These are phyloP conservation scores for Wickerhamiella cacticola DNA, from an alignment of 805 yeast species.

Conservation along the genomic window DNA sequence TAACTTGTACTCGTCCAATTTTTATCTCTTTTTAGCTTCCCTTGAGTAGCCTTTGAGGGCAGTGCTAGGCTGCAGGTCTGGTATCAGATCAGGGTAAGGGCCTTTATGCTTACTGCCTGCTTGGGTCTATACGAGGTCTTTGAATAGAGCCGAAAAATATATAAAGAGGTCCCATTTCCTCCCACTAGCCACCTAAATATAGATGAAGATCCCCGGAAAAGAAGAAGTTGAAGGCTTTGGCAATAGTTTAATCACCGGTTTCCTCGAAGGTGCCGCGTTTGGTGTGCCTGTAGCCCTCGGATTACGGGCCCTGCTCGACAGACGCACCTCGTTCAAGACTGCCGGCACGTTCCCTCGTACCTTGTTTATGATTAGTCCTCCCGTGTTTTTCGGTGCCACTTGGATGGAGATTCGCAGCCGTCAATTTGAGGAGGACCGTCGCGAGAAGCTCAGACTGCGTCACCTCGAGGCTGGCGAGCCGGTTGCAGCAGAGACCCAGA, in stretches of 20 bases:
- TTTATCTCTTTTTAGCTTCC: no score
- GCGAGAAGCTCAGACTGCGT: constrained; percentile 28
- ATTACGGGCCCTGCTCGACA: constrained; percentile 36
- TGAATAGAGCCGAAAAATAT: background rate
- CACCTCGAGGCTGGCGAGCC: background rate
- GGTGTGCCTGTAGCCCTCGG: constrained; percentile 51
- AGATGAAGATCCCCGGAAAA: constrained; percentile 13
- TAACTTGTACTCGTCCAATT: no score
- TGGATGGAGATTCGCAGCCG: constrained; percentile 65
- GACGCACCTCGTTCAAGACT: constrained; percentile 26
- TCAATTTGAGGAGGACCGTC: constrained; percentile 48
- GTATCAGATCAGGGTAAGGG: constrained; percentile 1
- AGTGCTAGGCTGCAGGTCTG: no score
- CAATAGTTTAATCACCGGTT: constrained; percentile 49
- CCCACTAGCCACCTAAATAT: background rate
- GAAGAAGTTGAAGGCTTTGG: constrained; percentile 52
- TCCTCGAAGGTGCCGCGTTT: constrained; percentile 41
- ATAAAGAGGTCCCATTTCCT: background rate
- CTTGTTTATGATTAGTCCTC: constrained; percentile 57
- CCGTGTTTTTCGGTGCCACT: constrained; percentile 48
- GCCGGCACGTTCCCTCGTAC: constrained; percentile 34
- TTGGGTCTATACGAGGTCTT: background rate
- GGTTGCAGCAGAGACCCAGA: background rate
- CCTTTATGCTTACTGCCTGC: background rate
- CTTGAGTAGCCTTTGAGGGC: no score